Percentiles rank a stretch among this genome's conserved stretches.
These are phyloP conservation scores for Trypanosoma caninum DNA, from an alignment of 208 protist species.

Conservation along the genomic window DNA sequence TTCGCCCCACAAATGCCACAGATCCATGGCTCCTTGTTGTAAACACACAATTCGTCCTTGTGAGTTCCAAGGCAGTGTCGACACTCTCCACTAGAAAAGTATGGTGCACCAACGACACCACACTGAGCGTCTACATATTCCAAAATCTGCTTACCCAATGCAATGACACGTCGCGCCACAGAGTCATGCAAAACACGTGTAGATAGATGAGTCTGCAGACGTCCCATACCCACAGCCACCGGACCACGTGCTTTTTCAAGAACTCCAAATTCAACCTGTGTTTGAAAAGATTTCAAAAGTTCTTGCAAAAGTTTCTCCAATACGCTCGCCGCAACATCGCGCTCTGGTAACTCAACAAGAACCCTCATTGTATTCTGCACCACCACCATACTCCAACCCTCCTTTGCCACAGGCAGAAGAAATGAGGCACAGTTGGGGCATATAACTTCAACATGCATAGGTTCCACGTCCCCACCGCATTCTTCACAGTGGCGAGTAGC, in stretches of 20 bases:
- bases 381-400: conserved; percentile 27
- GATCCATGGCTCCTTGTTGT: conserved; percentile 32
- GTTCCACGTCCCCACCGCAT: conserved; percentile 10
- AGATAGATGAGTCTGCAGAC: conserved; percentile 6
- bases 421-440: conserved; percentile 20
- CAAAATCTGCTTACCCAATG: conserved; percentile 48
- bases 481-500: conserved; percentile 17
- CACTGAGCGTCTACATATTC: conserved; percentile 37
- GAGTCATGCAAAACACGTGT: conserved; percentile 11
- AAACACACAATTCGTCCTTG: conserved; percentile 44
- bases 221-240: background rate
- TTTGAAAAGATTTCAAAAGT: conserved; percentile 9
- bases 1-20: conserved; percentile 55
- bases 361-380: conserved; percentile 12
- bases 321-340: background rate
- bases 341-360: conserved; percentile 2
- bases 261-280: background rate
- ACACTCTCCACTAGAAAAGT: conserved; percentile 34
- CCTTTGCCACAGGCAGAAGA: conserved; percentile 20
- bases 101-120: conserved; percentile 22
- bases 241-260: conserved; percentile 13
- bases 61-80: conserved; percentile 70
- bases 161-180: conserved; percentile 38
- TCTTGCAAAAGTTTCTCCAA: conserved; percentile 11
- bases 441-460: conserved; percentile 14